These are phyloP conservation scores for Hordeum vulgare DNA, from an alignment of 176 grass and related monocot species.

Conservation along the genomic window MorexV3_pseudomolecules_assembly NC_058519.1:628885617-628886116, in stretches of 20 bases:
- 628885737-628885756: too few species aligned
- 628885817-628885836: background rate
- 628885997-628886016: background rate
- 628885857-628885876: background rate
- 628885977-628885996: background rate
- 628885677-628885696: background rate
- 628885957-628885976: slow-evolving; percentile 38
- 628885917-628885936: slow-evolving; percentile 28
- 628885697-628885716: background rate
- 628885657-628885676: background rate
- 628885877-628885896: slow-evolving; percentile 30
- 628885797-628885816: background rate
- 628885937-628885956: slow-evolving; percentile 51
- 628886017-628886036: background rate
- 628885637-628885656: background rate
- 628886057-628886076: background rate
- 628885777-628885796: too few species aligned
- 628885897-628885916: slow-evolving; percentile 38
- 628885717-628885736: background rate
- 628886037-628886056: background rate
- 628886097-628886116: too few species aligned
- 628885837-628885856: background rate
- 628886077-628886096: background rate
- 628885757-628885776: background rate
- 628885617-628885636: background rate